Percentiles rank a stretch among this genome's conserved stretches.
Evolutionary conservation across 2,329 filamentous ascomycete species (phyloP).

Genomic region (Ramichloridium luteum): DNA sequence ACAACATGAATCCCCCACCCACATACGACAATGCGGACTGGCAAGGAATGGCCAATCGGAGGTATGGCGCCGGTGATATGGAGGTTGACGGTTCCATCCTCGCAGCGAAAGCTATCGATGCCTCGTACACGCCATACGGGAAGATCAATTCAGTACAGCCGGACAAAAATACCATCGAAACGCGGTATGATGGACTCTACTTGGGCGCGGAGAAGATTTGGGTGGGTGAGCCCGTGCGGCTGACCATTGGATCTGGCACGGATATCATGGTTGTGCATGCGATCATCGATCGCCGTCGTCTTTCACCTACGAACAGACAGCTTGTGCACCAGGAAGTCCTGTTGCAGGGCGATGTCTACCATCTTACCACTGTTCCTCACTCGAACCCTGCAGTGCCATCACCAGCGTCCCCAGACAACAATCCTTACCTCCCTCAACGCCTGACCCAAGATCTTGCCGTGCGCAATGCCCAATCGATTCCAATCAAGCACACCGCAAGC

Average conservation of each 20-base stretch:
- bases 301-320: constrained; percentile 12
- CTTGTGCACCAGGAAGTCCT: constrained; percentile 15
- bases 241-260: constrained; percentile 31
- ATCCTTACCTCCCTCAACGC: constrained; percentile 36
- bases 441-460: constrained; percentile 40
- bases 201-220: constrained; percentile 49
- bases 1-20: constrained; percentile 25
- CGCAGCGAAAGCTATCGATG: constrained; percentile 43
- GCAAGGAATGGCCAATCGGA: constrained; percentile 29
- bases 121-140: constrained; percentile 42
- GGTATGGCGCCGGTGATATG: constrained; percentile 36
- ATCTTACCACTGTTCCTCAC: constrained; percentile 31
- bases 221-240: constrained; percentile 46
- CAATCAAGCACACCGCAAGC: constrained; percentile 21
- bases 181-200: constrained; percentile 43
- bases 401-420: constrained; percentile 22
- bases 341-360: constrained; percentile 39
- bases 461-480: constrained; percentile 34
- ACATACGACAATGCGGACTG: constrained; percentile 42
- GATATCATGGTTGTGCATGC: constrained; percentile 38
- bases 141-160: constrained; percentile 30
- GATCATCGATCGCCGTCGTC: constrained; percentile 29
- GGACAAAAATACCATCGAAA: constrained; percentile 26
- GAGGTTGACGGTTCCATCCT: constrained; percentile 47
- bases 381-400: constrained; percentile 24